Conservation (phyloP, 1,139 yeast species). For the Nakaseomyces kungkrabaensis region DNA sequence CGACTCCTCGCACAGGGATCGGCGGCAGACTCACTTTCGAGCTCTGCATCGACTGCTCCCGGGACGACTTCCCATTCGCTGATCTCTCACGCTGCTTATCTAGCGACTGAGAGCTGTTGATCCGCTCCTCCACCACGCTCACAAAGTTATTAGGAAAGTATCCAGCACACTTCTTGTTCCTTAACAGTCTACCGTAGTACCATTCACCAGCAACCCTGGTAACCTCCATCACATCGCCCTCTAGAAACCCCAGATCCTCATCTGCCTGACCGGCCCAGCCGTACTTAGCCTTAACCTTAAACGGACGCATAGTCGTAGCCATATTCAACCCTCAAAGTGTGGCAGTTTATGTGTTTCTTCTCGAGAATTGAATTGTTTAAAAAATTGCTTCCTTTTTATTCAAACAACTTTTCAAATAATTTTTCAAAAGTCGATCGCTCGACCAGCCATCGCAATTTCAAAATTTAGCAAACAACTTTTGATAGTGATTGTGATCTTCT, state of each 20-base stretch:
- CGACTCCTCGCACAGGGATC: slow-evolving; percentile 1
- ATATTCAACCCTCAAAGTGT: background rate
- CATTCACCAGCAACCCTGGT: slow-evolving; percentile 79
- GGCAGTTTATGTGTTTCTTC: too few relatives aligned
- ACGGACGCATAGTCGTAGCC: slow-evolving; percentile 34
- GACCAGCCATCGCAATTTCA: slow-evolving; percentile 1
- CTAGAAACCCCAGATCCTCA: slow-evolving; percentile 85
- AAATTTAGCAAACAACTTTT: too few relatives aligned
- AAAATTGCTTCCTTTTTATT: background rate
- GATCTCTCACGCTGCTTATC: slow-evolving; percentile 1
- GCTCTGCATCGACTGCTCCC: background rate
- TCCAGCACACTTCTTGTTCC: slow-evolving; percentile 72
- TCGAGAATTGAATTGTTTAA: too few relatives aligned
- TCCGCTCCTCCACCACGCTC: slow-evolving; percentile 37
- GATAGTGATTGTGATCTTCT: too few relatives aligned
- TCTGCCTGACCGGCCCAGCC: slow-evolving; percentile 90
- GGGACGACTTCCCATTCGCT: background rate
- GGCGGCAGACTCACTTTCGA: slow-evolving; percentile 4
- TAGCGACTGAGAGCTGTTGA: slow-evolving; percentile 5
- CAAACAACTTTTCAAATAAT: background rate
- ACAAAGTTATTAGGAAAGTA: slow-evolving; percentile 84
- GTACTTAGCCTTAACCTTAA: slow-evolving; percentile 64
- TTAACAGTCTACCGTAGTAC: slow-evolving; percentile 77
- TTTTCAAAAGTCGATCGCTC: too few relatives aligned
- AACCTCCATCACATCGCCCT: slow-evolving; percentile 85